A percentile compares a stretch with the other conserved stretches of the same genome.
phyloP scores from a whole-genome alignment of 371 early-diverging fungal genomes.

The Rhizopus delemar region DNA sequence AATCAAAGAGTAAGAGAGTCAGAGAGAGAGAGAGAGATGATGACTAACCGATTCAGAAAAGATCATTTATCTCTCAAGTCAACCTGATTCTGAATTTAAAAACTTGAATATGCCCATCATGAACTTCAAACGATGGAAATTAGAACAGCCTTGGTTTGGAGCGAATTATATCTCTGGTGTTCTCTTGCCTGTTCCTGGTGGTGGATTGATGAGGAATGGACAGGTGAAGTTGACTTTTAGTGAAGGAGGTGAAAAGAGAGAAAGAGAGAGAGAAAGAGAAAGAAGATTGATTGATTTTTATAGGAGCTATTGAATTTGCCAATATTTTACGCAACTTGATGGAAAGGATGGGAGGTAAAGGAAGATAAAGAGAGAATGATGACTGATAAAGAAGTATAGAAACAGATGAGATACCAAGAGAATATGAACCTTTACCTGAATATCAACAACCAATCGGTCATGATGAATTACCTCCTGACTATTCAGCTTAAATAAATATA shows the following conservation, averaged over 20 bases:
- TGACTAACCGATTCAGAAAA: neutral
- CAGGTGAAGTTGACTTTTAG: conserved; percentile 36
- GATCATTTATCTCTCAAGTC: conserved; percentile 32
- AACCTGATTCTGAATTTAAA: conserved; percentile 20
- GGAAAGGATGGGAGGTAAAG: neutral
- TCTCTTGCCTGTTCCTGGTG: conserved; percentile 41
- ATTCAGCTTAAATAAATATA: conserved; percentile 10
- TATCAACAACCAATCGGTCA: conserved; percentile 22
- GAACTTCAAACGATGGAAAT: conserved; percentile 31
- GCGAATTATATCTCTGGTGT: conserved; percentile 43
- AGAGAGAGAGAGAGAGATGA: neutral
- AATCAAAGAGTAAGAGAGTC: conserved; percentile 23
- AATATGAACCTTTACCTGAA: conserved; percentile 42
- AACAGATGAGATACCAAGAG: conserved; percentile 35
- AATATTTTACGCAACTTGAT: conserved; percentile 28
- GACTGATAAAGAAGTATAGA: conserved; percentile 16
- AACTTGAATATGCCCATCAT: conserved; percentile 43
- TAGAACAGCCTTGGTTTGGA: conserved; percentile 54
- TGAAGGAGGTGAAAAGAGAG: conserved; percentile 39
- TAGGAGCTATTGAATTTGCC: conserved; percentile 56
- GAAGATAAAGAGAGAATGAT: neutral
- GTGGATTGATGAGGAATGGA: conserved; percentile 37
- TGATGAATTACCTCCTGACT: conserved; percentile 22
- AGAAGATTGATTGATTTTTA: neutral
- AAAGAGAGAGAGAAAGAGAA: neutral